These are phyloP conservation scores for Tilletia setariae DNA, from an alignment of 1,284 basidiomycete genomes.

Conservation along the genomic window DNA sequence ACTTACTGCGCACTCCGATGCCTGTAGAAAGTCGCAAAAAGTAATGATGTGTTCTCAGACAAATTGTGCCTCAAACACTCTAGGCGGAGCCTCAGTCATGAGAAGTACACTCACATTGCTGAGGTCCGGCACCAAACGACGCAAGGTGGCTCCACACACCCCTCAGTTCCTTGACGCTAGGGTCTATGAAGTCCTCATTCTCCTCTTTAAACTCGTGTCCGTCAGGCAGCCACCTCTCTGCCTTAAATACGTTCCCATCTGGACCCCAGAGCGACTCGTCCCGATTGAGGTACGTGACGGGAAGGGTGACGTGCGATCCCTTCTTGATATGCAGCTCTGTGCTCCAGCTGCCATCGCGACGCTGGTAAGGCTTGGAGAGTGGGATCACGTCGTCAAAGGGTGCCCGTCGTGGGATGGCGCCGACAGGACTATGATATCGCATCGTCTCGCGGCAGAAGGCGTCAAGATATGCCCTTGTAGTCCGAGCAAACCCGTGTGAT, in stretches of 20 bases:
- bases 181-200: background rate
- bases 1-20: conserved; percentile 4
- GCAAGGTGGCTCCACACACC: conserved; percentile 1
- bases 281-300: background rate
- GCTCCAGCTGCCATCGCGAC: background rate
- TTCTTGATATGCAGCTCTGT: background rate
- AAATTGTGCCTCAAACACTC: background rate
- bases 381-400: conserved; percentile 11
- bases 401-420: background rate
- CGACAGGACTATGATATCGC: background rate
- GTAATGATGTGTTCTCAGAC: background rate
- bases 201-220: conserved; percentile 5
- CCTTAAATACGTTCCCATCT: background rate
- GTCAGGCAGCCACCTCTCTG: conserved; percentile 11
- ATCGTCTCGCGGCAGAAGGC: conserved; percentile 9
- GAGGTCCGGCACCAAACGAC: conserved; percentile 3
- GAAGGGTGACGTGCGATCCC: background rate
- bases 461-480: conserved; percentile 4
- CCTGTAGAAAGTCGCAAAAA: background rate
- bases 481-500: too few species aligned
- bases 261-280: background rate
- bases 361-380: background rate
- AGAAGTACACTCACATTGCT: background rate
- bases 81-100: too few species aligned
- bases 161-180: conserved; percentile 11